Conservation (phyloP, 2,329 filamentous ascomycete genomes). For the Apiospora sp. region DNA sequence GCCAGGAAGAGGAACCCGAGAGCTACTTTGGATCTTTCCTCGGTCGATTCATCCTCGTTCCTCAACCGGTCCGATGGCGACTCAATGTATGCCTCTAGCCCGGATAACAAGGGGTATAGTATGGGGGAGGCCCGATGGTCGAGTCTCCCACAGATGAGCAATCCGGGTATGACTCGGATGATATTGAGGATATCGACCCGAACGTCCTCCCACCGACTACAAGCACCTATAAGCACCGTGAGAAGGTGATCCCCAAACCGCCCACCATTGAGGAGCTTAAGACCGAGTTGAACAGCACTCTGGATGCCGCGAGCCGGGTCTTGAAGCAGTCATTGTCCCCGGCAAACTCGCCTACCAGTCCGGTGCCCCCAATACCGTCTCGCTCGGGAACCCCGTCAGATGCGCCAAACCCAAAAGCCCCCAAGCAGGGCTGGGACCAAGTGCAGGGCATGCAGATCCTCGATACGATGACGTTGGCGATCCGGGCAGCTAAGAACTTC, state of each 20-base stretch:
- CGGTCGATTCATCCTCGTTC: slow-evolving; percentile 52
- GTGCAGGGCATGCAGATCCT: slow-evolving; percentile 91
- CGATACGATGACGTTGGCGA: slow-evolving; percentile 93
- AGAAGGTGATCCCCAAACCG: slow-evolving; percentile 82
- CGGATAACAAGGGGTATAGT: slow-evolving; percentile 56
- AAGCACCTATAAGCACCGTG: slow-evolving; percentile 90
- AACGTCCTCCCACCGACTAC: slow-evolving; percentile 95
- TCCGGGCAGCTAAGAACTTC: slow-evolving; percentile 93
- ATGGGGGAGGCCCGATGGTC: slow-evolving; percentile 48
- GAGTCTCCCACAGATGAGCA: slow-evolving; percentile 57
- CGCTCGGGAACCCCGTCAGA: slow-evolving; percentile 22
- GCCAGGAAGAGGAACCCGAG: slow-evolving; percentile 74
- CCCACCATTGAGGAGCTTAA: slow-evolving; percentile 85
- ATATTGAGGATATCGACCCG: slow-evolving; percentile 71
- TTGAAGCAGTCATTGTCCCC: slow-evolving; percentile 64
- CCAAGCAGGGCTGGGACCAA: slow-evolving; percentile 73
- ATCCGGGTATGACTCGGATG: slow-evolving; percentile 61
- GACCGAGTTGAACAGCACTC: slow-evolving; percentile 57
- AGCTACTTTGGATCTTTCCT: slow-evolving; percentile 65
- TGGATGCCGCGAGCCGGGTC: slow-evolving; percentile 57
- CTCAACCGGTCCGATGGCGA: slow-evolving; percentile 58
- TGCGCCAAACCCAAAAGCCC: slow-evolving; percentile 26
- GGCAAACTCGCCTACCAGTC: slow-evolving; percentile 28
- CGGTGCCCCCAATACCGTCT: slow-evolving; percentile 23
- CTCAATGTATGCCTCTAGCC: slow-evolving; percentile 68